These are phyloP conservation scores for Dryas integrifolia DNA, from an alignment of 331 rosid genomes.

Conservation along the genomic window DNA sequence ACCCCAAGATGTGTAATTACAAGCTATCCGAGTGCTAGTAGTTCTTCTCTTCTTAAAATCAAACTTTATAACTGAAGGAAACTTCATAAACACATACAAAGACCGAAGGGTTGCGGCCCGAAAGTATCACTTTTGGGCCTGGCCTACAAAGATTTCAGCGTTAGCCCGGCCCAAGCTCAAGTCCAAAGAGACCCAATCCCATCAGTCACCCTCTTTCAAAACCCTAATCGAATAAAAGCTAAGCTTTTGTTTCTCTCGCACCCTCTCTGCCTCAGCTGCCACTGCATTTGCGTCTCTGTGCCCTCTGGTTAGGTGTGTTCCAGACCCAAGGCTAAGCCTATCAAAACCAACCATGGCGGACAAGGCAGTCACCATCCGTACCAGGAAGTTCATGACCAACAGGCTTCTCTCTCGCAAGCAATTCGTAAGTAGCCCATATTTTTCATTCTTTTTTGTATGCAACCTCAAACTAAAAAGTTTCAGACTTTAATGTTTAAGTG, in stretches of 20 bases:
- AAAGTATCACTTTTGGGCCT: background rate
- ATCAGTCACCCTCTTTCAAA: constrained; percentile 1
- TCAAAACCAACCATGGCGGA: constrained; percentile 63
- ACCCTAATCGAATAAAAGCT: constrained; percentile 40
- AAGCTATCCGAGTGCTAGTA: no score
- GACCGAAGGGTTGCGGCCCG: no score
- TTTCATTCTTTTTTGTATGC: background rate
- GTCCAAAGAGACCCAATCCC: background rate
- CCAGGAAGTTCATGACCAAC: constrained; percentile 90
- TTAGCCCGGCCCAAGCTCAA: background rate
- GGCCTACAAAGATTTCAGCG: background rate
- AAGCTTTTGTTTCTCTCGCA: rapidly evolving
- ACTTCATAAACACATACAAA: no score
- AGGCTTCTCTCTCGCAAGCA: constrained; percentile 89
- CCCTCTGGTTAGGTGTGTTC: constrained; percentile 12
- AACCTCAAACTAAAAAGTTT: background rate
- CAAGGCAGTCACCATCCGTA: constrained; percentile 82
- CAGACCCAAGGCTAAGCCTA: constrained; percentile 7
- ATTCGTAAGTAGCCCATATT: constrained; percentile 50
- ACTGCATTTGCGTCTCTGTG: constrained; percentile 11
- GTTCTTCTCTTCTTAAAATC: no score
- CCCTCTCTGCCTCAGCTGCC: constrained; percentile 6
- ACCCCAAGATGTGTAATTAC: no score
- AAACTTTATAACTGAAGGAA: no score
- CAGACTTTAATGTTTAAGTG: background rate